Evolutionary conservation across 140 eudicot genomes (phyloP), one percentile per base, ranked within the genome.

Genomic region (Senecio squalidus): DNA sequence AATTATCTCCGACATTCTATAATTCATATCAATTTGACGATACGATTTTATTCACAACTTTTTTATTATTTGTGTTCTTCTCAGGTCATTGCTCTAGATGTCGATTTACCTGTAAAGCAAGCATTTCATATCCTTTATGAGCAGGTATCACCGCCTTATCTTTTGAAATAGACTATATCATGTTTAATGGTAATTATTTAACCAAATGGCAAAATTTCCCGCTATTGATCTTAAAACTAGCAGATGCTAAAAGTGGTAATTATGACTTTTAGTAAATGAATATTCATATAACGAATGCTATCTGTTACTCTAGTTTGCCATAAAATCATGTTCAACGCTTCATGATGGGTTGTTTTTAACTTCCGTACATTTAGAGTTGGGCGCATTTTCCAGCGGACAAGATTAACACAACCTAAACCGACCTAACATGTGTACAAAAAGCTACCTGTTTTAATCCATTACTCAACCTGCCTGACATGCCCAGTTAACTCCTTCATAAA

Each of bases 81-180:
- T 25, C 84, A 92, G 99, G 96, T 92, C 60, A 81, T 92, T 71
- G 99, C 99, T 8, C 73, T 92, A 59, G 99, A 92, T 78, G 96
- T 87, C 20, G 94, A 88, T 56, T 60, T 92, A 71, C 99, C 99
- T 43, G 99, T 92, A 62, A 87, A 92, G 72, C 98, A 92, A 76
- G 96, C 98, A 6, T 87, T 92, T 73, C 98, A 92, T 73, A 87
- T 92, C 56, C 82, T 92, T 52, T 84, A 87, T 62, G 98, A 92
- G 71, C 98, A 92, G 98, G 98, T 92, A 74, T 28, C 13, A 6
- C 22, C 31, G n/a, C 54, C 23, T 20, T 41, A 66, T 66, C 24
- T 55, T 22, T 44, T 50, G n/a, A 5, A 48, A 39, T 68, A 61
- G 44, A 24, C 33, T 64, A 22, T 63, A 30, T 24, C 21, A n/a